These are phyloP conservation scores for Solanum neorickii DNA, from an alignment of 257 asterid genomes.

Conservation along the genomic window DNA sequence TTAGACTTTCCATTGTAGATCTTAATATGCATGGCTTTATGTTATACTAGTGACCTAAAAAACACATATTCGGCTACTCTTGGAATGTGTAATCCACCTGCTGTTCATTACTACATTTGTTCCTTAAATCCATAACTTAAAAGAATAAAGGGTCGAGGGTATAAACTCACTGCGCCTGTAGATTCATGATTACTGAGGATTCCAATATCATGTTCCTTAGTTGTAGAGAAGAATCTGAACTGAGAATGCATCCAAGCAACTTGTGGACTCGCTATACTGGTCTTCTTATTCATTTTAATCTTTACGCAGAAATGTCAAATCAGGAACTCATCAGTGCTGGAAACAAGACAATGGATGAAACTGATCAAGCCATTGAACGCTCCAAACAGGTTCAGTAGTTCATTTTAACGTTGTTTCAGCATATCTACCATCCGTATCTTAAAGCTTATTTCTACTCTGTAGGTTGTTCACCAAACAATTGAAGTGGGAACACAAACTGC, in stretches of 20 bases:
- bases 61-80: neutral
- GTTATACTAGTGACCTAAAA: neutral
- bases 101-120: neutral
- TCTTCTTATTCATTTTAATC: neutral
- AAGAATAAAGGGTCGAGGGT: neutral
- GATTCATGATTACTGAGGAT: neutral
- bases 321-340: slow-evolving; percentile 90
- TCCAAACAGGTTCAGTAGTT: slow-evolving; percentile 69
- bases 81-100: neutral
- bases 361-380: slow-evolving; percentile 98
- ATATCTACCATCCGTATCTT: neutral
- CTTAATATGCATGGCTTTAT: neutral
- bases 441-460: slow-evolving; percentile 8
- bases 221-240: neutral
- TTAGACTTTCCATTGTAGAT: neutral
- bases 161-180: neutral
- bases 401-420: slow-evolving; percentile 2
- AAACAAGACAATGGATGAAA: slow-evolving; percentile 75
- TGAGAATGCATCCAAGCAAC: neutral
- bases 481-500: slow-evolving; percentile 98
- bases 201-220: neutral
- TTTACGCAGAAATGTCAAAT: slow-evolving; percentile 77
- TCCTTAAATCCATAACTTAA: neutral
- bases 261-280: neutral
- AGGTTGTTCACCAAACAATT: slow-evolving; percentile 97